Conservation (phyloP, 2,329 filamentous ascomycete genomes). For the Metarhizium album region DNA sequence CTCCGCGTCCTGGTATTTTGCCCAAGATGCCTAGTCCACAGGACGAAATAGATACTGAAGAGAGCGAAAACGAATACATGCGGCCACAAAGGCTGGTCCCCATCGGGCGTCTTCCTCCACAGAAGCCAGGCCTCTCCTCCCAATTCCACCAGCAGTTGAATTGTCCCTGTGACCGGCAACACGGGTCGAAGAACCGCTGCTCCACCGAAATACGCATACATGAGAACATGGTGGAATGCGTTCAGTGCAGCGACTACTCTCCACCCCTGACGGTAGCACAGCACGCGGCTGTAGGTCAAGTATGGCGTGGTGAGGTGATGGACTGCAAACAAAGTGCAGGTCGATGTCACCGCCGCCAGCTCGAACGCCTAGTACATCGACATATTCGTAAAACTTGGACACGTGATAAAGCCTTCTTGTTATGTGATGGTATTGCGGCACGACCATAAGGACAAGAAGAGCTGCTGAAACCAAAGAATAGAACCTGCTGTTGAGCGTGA, state of each 20-base stretch:
- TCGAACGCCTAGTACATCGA: conserved; percentile 20
- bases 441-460: conserved; percentile 5
- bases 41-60: conserved; percentile 1
- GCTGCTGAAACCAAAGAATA: background rate
- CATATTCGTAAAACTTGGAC: conserved; percentile 21
- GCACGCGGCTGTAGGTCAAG: conserved; percentile 16
- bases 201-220: conserved; percentile 19
- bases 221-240: conserved; percentile 16
- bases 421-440: conserved; percentile 1
- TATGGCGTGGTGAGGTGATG: conserved; percentile 15
- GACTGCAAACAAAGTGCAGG: conserved; percentile 8
- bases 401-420: conserved; percentile 13
- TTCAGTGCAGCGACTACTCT: conserved; percentile 17
- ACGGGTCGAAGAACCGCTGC: conserved; percentile 3
- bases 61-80: conserved; percentile 4
- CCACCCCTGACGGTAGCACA: conserved; percentile 15
- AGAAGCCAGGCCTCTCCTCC: conserved; percentile 5
- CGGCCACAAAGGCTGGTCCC: background rate
- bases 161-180: conserved; percentile 6
- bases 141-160: conserved; percentile 8
- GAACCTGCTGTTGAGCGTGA: conserved; percentile 4
- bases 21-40: background rate
- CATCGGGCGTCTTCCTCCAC: background rate
- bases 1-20: background rate
- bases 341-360: conserved; percentile 15